phyloP scores from a whole-genome alignment of 2,329 filamentous ascomycete genomes.

The Aschersonia sp. region DNA sequence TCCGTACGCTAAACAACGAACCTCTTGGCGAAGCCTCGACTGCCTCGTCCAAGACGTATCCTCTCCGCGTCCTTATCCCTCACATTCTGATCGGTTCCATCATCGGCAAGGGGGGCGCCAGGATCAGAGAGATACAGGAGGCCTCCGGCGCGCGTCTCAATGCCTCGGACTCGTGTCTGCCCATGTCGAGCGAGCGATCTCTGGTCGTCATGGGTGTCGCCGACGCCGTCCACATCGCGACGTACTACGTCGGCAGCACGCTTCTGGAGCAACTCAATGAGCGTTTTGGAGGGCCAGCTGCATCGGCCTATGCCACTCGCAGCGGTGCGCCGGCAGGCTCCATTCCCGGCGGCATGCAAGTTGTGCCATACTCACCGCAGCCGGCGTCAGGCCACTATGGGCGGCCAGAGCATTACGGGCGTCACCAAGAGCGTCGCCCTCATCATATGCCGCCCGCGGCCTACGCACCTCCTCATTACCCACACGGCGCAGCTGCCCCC shows the following conservation, averaged over 20 bases:
- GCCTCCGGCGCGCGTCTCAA: conserved; percentile 92
- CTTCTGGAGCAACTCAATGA: conserved; percentile 94
- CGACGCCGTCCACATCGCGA: conserved; percentile 96
- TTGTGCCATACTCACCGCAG: conserved; percentile 94
- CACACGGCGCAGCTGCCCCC: conserved; percentile 44
- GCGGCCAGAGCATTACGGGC: conserved; percentile 68
- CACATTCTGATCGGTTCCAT: conserved; percentile 97
- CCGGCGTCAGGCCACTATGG: conserved; percentile 86
- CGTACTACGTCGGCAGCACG: conserved; percentile 98
- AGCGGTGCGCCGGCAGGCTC: conserved; percentile 87
- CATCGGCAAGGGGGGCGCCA: conserved; percentile 90
- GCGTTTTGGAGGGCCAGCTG: conserved; percentile 85
- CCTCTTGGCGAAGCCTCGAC: conserved; percentile 77
- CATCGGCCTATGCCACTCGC: conserved; percentile 93
- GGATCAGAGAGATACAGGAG: conserved; percentile 97
- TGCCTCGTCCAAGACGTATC: conserved; percentile 92
- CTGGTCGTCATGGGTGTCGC: conserved; percentile 95
- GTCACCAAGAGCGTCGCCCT: conserved; percentile 57
- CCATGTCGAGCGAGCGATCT: conserved; percentile 92
- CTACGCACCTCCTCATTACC: conserved; percentile 54
- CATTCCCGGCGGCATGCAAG: conserved; percentile 94
- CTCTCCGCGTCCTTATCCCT: conserved; percentile 84
- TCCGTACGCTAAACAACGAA: conserved; percentile 96
- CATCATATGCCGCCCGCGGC: conserved; percentile 64
- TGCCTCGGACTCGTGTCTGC: conserved; percentile 87